Conservation (phyloP, 2,329 filamentous ascomycete species). For the Chlorencoelia australis region DNA sequence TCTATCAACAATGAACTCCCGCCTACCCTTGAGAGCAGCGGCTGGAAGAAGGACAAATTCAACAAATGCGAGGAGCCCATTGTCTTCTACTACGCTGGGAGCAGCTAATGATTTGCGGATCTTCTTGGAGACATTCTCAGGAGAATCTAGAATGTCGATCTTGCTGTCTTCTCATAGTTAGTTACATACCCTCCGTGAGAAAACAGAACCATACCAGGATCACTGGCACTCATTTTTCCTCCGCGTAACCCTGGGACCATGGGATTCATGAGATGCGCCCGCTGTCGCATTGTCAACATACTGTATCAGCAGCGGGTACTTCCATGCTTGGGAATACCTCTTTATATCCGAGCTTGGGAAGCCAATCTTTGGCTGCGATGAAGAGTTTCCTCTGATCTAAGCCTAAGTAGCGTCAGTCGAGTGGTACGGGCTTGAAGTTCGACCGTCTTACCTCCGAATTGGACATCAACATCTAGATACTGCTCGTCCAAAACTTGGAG, state of each 20-base stretch:
- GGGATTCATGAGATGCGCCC: conserved; percentile 68
- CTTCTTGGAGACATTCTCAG: not conserved
- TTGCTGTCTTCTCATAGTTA: conserved; percentile 36
- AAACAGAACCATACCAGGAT: too few species aligned
- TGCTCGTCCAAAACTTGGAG: conserved; percentile 83
- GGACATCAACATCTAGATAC: conserved; percentile 74
- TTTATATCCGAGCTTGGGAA: conserved; percentile 27
- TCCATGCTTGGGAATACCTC: too few species aligned
- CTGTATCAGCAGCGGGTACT: too few species aligned
- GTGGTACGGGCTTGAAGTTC: too few species aligned
- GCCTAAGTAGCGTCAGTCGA: too few species aligned
- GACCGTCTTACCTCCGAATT: conserved; percentile 57
- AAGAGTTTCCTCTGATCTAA: conserved; percentile 2
- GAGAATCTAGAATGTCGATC: conserved; percentile 2
- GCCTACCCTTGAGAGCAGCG: conserved; percentile 29
- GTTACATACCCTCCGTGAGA: too few species aligned
- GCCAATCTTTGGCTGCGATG: not conserved
- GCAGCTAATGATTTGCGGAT: not conserved
- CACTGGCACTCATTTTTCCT: conserved; percentile 78
- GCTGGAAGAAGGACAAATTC: conserved; percentile 34
- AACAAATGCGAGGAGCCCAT: conserved; percentile 72
- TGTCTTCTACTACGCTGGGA: conserved; percentile 1
- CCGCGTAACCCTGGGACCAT: conserved; percentile 80
- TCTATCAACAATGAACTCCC: conserved; percentile 59
- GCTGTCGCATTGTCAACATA: too few species aligned